These are phyloP conservation scores for Globisporangium cylindrosporum DNA, from an alignment of 352 stramenopile species.

Conservation along the genomic window DNA sequence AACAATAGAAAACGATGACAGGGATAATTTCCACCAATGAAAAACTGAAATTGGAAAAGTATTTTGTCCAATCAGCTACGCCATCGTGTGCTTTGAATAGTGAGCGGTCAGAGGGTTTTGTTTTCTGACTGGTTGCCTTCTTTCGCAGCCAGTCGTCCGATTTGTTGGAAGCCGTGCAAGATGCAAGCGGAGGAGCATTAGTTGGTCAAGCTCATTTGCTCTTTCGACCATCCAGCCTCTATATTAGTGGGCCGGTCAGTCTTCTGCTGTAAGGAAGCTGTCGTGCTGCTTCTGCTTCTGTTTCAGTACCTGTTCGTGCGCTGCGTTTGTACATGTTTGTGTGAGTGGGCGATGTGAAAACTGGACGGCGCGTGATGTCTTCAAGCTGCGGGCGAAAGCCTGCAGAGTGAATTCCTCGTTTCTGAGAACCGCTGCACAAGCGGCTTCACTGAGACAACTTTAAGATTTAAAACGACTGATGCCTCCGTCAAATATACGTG, in stretches of 20 bases:
- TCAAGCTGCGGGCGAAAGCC: slow-evolving; percentile 45
- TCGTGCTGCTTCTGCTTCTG: neutral
- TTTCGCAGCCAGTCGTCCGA: neutral
- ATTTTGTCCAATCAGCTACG: neutral
- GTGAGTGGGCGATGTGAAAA: neutral
- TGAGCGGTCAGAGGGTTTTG: too few species aligned
- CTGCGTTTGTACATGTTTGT: slow-evolving; percentile 13
- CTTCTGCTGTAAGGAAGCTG: too few species aligned
- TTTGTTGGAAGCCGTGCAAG: neutral
- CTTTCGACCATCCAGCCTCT: neutral
- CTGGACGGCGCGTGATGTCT: slow-evolving; percentile 68
- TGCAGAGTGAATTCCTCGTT: slow-evolving; percentile 90
- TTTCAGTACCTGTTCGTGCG: neutral
- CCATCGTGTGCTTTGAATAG: neutral
- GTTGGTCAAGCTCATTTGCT: neutral
- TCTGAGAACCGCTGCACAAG: slow-evolving; percentile 88
- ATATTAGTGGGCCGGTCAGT: neutral
- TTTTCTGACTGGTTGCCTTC: too few species aligned
- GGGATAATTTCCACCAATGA: neutral
- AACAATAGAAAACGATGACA: too few species aligned
- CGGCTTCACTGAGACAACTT: slow-evolving; percentile 84
- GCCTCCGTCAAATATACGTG: slow-evolving; percentile 27
- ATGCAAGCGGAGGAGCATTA: neutral
- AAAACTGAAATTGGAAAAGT: neutral
- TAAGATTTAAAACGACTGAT: slow-evolving; percentile 81